Evolutionary conservation across 2,329 filamentous ascomycete species (phyloP).

Genomic region (Alternaria incomplexa): DNA sequence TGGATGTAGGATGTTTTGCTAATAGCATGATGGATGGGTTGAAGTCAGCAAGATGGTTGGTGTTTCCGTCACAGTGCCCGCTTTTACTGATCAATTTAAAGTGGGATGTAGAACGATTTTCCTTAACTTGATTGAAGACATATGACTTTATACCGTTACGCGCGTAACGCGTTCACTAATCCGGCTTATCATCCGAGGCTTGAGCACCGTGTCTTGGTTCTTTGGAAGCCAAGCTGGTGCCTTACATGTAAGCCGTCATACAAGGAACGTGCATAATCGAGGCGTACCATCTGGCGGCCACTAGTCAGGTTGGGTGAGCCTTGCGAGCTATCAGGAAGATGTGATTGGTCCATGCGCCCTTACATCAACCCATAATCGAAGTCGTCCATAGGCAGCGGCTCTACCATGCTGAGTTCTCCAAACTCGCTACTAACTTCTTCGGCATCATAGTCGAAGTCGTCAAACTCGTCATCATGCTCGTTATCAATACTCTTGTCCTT

Average conservation of each 20-base stretch:
- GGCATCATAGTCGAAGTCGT: slow-evolving; percentile 12
- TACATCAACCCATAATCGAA: slow-evolving; percentile 32
- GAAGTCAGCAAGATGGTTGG: neutral
- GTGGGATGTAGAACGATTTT: neutral
- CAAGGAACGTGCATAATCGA: neutral
- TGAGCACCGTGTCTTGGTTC: neutral
- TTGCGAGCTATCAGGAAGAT: neutral
- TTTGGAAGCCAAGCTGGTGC: neutral
- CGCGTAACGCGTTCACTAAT: neutral
- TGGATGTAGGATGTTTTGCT: neutral
- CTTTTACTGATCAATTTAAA: accelerated
- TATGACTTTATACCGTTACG: neutral
- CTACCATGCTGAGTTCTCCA: slow-evolving; percentile 37
- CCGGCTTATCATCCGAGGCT: neutral
- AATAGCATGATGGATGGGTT: neutral
- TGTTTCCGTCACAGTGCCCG: neutral
- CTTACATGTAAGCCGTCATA: neutral
- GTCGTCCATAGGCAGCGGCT: slow-evolving; percentile 35
- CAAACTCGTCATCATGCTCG: neutral
- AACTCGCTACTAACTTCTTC: slow-evolving; percentile 33
- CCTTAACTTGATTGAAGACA: neutral
- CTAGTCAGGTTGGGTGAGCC: neutral
- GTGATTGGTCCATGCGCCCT: neutral
- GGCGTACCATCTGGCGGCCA: neutral
- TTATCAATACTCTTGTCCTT: neutral